phyloP scores from a whole-genome alignment of 805 yeast genomes.

The Spathaspora girioi region DNA sequence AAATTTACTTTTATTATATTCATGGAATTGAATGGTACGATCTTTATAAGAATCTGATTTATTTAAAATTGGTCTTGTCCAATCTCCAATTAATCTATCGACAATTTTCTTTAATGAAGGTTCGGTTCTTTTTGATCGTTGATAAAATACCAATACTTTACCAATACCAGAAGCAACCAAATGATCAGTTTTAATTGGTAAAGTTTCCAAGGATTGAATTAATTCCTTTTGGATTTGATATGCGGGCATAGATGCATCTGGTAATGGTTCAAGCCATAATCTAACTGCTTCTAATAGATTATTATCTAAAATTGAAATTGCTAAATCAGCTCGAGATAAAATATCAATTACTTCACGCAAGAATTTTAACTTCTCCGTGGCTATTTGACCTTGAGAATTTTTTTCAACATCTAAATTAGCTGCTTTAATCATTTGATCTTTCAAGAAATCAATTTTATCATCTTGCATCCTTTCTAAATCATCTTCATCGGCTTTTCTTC shows the following conservation, averaged over 20 bases:
- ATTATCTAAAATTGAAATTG: constrained; percentile 91
- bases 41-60: constrained; percentile 93
- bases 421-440: constrained; percentile 86
- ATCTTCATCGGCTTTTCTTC: constrained; percentile 79
- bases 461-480: constrained; percentile 95
- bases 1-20: constrained; percentile 60
- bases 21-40: constrained; percentile 64
- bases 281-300: constrained; percentile 89
- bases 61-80: constrained; percentile 98
- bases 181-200: constrained; percentile 95
- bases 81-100: constrained; percentile 87
- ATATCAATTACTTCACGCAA: constrained; percentile 75
- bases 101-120: constrained; percentile 82
- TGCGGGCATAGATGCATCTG: constrained; percentile 97
- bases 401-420: constrained; percentile 70
- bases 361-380: constrained; percentile 72
- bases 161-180: constrained; percentile 93
- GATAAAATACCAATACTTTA: constrained; percentile 89
- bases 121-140: constrained; percentile 85
- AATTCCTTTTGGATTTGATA: constrained; percentile 91
- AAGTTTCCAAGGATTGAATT: constrained; percentile 64
- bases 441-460: constrained; percentile 75
- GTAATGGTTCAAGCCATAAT: constrained; percentile 96
- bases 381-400: constrained; percentile 60
- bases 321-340: constrained; percentile 75